These are phyloP conservation scores for Gremmenia infestans DNA, from an alignment of 2,329 filamentous ascomycete species.

Conservation along the genomic window DNA sequence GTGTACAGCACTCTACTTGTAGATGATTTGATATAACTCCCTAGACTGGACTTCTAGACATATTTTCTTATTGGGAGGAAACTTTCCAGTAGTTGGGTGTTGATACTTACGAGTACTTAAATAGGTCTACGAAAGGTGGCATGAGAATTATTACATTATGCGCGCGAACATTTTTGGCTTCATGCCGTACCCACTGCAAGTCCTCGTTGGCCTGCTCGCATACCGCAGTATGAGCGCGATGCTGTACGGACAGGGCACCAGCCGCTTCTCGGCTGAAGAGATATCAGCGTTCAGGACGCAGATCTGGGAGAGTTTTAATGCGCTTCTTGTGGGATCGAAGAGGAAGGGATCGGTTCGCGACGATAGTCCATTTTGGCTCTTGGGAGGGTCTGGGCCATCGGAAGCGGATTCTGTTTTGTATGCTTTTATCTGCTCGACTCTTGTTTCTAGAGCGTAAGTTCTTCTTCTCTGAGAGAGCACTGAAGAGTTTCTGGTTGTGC, in stretches of 20 bases:
- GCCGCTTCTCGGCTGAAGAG: conserved; percentile 47
- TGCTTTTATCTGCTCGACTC: conserved; percentile 49
- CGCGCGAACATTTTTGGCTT: conserved; percentile 44
- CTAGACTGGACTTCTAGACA: too few relatives aligned
- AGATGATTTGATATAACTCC: not conserved
- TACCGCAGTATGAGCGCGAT: conserved; percentile 39
- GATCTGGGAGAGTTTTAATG: conserved; percentile 49
- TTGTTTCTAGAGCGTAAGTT: conserved; percentile 51
- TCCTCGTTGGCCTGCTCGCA: conserved; percentile 46
- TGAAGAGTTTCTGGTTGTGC: not conserved
- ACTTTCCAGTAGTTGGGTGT: not conserved
- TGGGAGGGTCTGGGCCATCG: conserved; percentile 48
- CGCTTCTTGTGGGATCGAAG: conserved; percentile 36
- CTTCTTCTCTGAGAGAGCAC: not conserved
- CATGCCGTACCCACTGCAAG: conserved; percentile 47
- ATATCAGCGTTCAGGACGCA: conserved; percentile 41
- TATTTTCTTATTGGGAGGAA: too few relatives aligned
- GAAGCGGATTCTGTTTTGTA: conserved; percentile 55
- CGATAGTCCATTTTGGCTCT: conserved; percentile 49
- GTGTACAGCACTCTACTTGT: conserved; percentile 9
- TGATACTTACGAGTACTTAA: too few relatives aligned
- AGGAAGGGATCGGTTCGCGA: conserved; percentile 23
- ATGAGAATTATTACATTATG: conserved; percentile 55
- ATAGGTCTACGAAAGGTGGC: conserved; percentile 50
- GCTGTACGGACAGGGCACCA: conserved; percentile 53